Evolutionary conservation across 208 protist genomes (phyloP), one percentile per base, ranked within the genome.

Genomic region (Acanthamoeba castellanii): DNA sequence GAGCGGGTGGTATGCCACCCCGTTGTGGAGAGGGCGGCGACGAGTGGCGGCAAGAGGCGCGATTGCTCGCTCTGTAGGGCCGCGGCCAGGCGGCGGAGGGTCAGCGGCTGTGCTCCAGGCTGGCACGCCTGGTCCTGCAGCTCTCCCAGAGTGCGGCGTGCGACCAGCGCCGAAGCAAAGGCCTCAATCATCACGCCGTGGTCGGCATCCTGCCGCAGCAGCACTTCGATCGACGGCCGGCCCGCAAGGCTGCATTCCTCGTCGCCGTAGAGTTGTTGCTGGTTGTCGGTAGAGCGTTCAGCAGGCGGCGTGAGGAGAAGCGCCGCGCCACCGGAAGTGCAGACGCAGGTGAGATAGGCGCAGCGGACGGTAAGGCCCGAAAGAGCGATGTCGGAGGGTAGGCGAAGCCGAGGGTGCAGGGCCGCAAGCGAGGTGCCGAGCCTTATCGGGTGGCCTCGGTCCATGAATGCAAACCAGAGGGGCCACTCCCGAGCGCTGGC

Each of bases 1-100:
- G 59, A 68, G 2, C 85, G 85, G 42, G 66, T 25, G 34, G 85
- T 92, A 5, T 92, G 85, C 85, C 85, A 92, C 2, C 59, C 85
- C 3, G 0, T 4, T 0, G 20, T 20, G 13, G 78, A 6, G 42
- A 82, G 74, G 74, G 74, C 74, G 11, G 34, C 14, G 25, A 82
- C 13, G 14, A 87, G 30, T 4, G 42, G 27, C 11, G 45, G 47
- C 52, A 87, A 6, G n/a, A 81, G 72, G 16, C 8, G 42, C 18
- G 72, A 32, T 37, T n/a, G 34, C 42, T 81, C 72, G 42, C 72
- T 81, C 37, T 50, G 37, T 11, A 42, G 0, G n/a, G 37, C 42
- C 4, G 72, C 16, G 5, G 42, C 42, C 32, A 72, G 64, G 30
- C 42, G 42, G 37, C 30, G 72, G 3, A 34, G 18, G 22, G 78